A percentile compares a stretch with the other conserved stretches of the same genome.
These are phyloP conservation scores for Calophaca sinica DNA, from an alignment of 306 rosid species.

Conservation along the genomic window DNA sequence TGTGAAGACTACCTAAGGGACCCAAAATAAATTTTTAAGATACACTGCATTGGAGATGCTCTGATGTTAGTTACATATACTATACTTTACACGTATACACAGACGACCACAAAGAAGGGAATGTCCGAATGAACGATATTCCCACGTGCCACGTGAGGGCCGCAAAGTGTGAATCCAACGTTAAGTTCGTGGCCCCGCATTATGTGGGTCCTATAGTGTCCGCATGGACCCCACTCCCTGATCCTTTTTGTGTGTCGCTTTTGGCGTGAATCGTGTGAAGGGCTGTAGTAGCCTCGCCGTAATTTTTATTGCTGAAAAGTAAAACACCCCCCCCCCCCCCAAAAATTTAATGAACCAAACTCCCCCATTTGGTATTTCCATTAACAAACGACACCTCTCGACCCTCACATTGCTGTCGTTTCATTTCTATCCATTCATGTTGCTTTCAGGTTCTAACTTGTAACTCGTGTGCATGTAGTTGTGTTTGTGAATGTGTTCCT, in stretches of 20 bases:
- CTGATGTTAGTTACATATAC: too few species aligned
- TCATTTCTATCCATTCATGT: too few species aligned
- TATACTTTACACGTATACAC: too few species aligned
- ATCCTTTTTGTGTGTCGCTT: neutral
- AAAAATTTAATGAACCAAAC: too few species aligned
- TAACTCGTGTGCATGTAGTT: too few species aligned
- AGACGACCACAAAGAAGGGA: too few species aligned
- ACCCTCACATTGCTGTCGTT: neutral
- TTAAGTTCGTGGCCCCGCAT: neutral
- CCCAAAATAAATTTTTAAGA: too few species aligned
- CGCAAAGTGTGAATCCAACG: slow-evolving; percentile 38
- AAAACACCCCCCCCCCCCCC: too few species aligned
- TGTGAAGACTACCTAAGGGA: too few species aligned
- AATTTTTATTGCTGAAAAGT: slow-evolving; percentile 36
- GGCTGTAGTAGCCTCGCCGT: slow-evolving; percentile 42
- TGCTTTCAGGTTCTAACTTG: too few species aligned
- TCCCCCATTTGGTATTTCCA: neutral
- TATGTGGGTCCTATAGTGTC: slow-evolving; percentile 32
- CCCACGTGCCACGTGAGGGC: slow-evolving; percentile 31
- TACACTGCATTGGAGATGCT: too few species aligned
- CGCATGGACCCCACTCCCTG: too few species aligned
- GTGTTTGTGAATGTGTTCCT: neutral
- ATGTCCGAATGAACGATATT: neutral
- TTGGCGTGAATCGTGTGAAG: slow-evolving; percentile 11
- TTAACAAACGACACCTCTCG: slow-evolving; percentile 21